These are phyloP conservation scores for Agarophyton chilense DNA, from an alignment of 23 red algal species.

Conservation along the genomic window DNA sequence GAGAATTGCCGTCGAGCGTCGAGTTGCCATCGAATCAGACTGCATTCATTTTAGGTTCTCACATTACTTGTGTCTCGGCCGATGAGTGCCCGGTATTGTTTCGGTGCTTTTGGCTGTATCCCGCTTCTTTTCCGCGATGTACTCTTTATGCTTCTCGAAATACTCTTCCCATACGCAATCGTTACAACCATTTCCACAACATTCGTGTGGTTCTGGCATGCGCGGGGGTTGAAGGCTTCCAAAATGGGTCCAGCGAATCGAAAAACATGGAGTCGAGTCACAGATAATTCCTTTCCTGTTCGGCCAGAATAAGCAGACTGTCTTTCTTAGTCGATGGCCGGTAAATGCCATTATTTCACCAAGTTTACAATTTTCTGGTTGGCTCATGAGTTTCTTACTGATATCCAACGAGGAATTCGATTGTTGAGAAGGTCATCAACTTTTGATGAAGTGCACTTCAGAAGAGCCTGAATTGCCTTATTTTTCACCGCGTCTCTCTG, in stretches of 20 bases:
- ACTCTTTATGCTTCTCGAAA: slow-evolving; percentile 59
- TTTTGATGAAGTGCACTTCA: too few relatives aligned
- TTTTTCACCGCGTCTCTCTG: too few relatives aligned
- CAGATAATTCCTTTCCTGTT: not conserved
- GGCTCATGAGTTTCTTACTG: not conserved
- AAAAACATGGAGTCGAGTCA: not conserved
- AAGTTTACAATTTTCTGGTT: not conserved
- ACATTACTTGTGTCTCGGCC: not conserved
- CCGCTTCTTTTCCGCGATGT: slow-evolving; percentile 22
- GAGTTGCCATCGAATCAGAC: too few relatives aligned
- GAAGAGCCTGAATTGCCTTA: too few relatives aligned
- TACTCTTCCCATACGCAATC: slow-evolving; percentile 81
- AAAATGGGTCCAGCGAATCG: not conserved
- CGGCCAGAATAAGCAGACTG: not conserved
- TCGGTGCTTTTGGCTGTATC: not conserved
- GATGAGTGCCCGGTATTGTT: not conserved
- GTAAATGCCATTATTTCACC: not conserved
- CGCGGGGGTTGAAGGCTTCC: slow-evolving; percentile 31
- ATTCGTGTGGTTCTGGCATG: slow-evolving; percentile 80
- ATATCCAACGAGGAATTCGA: not conserved
- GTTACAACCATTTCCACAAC: slow-evolving; percentile 89
- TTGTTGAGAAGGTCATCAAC: not conserved
- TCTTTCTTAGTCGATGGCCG: not conserved
- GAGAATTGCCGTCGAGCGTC: too few relatives aligned
- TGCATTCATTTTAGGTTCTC: too few relatives aligned